Conservation (phyloP, 169 alveolate genomes). For the Cyclospora cayetanensis region DNA sequence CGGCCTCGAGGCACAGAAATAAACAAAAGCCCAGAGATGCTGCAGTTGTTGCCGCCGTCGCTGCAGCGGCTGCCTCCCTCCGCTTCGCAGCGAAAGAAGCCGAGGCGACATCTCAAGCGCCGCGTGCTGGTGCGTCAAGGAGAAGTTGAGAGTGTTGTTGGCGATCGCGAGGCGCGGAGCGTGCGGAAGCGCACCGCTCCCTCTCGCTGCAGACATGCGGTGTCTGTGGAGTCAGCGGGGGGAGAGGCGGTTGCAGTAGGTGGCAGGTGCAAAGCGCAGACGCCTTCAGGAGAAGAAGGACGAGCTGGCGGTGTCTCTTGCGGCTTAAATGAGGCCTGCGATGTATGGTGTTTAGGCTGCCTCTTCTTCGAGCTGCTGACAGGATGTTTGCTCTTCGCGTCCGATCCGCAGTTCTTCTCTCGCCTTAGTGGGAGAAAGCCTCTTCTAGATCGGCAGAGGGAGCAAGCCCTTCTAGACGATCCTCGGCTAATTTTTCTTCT, state of each 20-base stretch:
- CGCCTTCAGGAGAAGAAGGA: neutral
- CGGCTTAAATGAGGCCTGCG: constrained; percentile 81
- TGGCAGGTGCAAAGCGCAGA: neutral
- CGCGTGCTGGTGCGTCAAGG: too few relatives aligned
- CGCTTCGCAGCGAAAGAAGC: neutral
- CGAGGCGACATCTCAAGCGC: neutral
- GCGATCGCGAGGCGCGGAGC: too few relatives aligned
- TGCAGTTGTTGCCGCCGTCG: constrained; percentile 55
- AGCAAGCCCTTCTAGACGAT: neutral
- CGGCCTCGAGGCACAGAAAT: constrained; percentile 90
- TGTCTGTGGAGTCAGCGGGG: too few relatives aligned
- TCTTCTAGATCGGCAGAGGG: neutral
- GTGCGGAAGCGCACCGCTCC: too few relatives aligned
- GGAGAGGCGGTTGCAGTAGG: neutral
- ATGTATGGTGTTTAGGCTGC: constrained; percentile 95
- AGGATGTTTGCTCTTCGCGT: constrained; percentile 82
- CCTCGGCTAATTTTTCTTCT: neutral
- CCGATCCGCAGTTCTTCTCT: constrained; percentile 1
- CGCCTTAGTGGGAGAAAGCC: neutral
- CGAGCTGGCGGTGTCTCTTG: neutral
- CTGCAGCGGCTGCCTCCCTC: neutral
- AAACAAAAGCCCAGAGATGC: constrained; percentile 93
- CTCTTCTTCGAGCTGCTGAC: constrained; percentile 92
- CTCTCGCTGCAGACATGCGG: too few relatives aligned
- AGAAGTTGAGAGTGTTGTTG: too few relatives aligned